Conservation (phyloP, 352 stramenopile genomes). For the Phytophthora pistaciae region DNA sequence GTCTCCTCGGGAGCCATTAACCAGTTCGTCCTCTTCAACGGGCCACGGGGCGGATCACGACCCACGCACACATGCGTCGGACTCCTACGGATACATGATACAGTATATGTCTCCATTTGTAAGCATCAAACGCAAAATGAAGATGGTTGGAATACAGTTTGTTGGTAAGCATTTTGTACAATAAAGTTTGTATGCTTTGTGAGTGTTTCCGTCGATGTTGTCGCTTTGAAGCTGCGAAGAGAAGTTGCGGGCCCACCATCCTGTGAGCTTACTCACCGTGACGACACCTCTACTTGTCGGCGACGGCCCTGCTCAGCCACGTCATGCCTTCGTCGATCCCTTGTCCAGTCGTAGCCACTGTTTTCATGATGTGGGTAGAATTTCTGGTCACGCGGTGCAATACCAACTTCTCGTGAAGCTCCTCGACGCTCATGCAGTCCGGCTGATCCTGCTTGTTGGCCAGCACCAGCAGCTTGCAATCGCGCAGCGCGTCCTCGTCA, state of each 20-base stretch:
- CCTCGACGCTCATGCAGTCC: conserved; percentile 32
- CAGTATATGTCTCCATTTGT: background rate
- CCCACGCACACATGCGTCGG: conserved; percentile 45
- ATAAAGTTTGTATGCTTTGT: conserved; percentile 15
- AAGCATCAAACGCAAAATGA: conserved; percentile 27
- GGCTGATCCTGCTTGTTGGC: conserved; percentile 60
- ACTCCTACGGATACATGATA: too few relatives aligned
- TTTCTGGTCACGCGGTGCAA: conserved; percentile 45
- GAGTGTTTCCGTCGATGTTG: background rate
- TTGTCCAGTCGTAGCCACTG: conserved; percentile 40
- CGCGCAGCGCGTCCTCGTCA: conserved; percentile 43
- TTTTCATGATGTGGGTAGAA: conserved; percentile 35
- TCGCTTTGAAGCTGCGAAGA: conserved; percentile 12
- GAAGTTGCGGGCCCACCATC: conserved; percentile 1
- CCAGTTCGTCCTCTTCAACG: conserved; percentile 11
- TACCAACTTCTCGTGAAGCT: conserved; percentile 40
- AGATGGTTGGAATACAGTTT: conserved; percentile 29
- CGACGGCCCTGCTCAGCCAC: conserved; percentile 50
- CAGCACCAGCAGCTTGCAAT: conserved; percentile 49
- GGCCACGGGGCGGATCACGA: conserved; percentile 45
- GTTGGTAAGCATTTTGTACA: conserved; percentile 28
- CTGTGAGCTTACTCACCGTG: conserved; percentile 1
- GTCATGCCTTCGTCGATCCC: conserved; percentile 54
- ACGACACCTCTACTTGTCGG: conserved; percentile 16
- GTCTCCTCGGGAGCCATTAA: conserved; percentile 29